Conservation (phyloP, 129 eudicot species). For the Centella asiatica region DNA sequence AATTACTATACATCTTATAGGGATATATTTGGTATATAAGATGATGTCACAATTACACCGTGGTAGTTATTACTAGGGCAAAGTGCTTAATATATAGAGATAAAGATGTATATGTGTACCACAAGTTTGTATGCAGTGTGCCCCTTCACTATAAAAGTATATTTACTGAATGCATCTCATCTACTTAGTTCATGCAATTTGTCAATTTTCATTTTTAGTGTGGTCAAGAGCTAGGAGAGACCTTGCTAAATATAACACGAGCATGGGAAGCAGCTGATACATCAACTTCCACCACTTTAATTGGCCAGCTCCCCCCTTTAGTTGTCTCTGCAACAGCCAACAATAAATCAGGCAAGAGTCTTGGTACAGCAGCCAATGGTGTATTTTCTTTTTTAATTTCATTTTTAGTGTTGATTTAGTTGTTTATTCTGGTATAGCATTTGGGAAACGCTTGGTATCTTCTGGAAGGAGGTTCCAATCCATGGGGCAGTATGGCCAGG, state of each 20-base stretch:
- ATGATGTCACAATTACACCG: no score
- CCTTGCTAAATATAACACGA: slow-evolving; percentile 63
- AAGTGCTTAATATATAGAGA: no score
- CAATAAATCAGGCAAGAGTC: slow-evolving; percentile 59
- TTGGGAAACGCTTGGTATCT: slow-evolving; percentile 72
- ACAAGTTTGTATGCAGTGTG: no score
- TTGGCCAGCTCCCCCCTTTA: slow-evolving; percentile 55
- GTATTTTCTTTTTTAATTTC: slow-evolving; percentile 9
- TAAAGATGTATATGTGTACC: no score
- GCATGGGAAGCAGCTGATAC: slow-evolving; percentile 95
- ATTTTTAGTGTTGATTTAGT: slow-evolving; percentile 18
- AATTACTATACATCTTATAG: no score
- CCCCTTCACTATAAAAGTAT: neutral
- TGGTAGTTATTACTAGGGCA: no score
- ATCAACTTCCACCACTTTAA: slow-evolving; percentile 51
- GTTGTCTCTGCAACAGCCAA: slow-evolving; percentile 37
- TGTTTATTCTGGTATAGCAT: slow-evolving; percentile 49
- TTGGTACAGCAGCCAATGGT: slow-evolving; percentile 6
- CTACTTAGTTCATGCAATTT: neutral
- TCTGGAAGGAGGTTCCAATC: slow-evolving; percentile 95
- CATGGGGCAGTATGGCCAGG: slow-evolving; percentile 94
- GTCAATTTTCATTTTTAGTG: slow-evolving; percentile 35
- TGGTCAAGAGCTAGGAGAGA: slow-evolving; percentile 81
- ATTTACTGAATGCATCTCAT: neutral
- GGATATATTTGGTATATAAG: no score